These are phyloP conservation scores for Fusarium succisae DNA, from an alignment of 2,329 filamentous ascomycete genomes.

Conservation along the genomic window DNA sequence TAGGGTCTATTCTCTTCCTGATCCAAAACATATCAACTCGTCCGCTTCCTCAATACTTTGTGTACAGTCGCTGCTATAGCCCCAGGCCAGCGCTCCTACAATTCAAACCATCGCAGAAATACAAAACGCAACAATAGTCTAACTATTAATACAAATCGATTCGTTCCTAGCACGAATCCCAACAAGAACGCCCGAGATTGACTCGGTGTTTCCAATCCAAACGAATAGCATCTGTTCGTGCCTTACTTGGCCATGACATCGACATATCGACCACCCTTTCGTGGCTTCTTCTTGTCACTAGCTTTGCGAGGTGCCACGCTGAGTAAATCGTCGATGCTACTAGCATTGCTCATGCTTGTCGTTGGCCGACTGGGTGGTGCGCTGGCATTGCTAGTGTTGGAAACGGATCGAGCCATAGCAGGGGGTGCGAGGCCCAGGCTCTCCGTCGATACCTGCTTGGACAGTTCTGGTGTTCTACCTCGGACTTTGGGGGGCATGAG, in stretches of 20 bases:
- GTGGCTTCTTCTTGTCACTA: slow-evolving; percentile 69
- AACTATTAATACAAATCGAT: slow-evolving; percentile 38
- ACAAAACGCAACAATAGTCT: slow-evolving; percentile 34
- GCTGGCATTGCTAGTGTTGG: slow-evolving; percentile 57
- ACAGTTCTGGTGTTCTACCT: slow-evolving; percentile 45
- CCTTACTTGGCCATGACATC: slow-evolving; percentile 87
- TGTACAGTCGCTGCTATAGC: slow-evolving; percentile 29
- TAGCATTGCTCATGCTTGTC: slow-evolving; percentile 90
- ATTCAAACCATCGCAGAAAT: slow-evolving; percentile 21
- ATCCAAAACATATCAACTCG: slow-evolving; percentile 34
- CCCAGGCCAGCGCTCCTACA: slow-evolving; percentile 9
- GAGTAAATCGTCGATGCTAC: slow-evolving; percentile 91
- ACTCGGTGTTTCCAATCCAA: slow-evolving; percentile 12
- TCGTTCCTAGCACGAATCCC: slow-evolving; percentile 29
- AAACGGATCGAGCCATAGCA: slow-evolving; percentile 58
- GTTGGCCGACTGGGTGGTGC: slow-evolving; percentile 74
- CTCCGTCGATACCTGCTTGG: slow-evolving; percentile 49
- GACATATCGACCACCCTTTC: slow-evolving; percentile 89
- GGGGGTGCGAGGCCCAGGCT: slow-evolving; percentile 50
- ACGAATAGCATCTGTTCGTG: background rate
- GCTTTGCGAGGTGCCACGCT: slow-evolving; percentile 76
- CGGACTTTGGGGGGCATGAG: slow-evolving; percentile 44
- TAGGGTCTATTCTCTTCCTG: slow-evolving; percentile 30
- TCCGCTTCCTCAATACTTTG: slow-evolving; percentile 15
- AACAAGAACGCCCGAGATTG: slow-evolving; percentile 31